Conservation (phyloP, 805 yeast genomes). For the Tetrapisispora namnaoensis region DNA sequence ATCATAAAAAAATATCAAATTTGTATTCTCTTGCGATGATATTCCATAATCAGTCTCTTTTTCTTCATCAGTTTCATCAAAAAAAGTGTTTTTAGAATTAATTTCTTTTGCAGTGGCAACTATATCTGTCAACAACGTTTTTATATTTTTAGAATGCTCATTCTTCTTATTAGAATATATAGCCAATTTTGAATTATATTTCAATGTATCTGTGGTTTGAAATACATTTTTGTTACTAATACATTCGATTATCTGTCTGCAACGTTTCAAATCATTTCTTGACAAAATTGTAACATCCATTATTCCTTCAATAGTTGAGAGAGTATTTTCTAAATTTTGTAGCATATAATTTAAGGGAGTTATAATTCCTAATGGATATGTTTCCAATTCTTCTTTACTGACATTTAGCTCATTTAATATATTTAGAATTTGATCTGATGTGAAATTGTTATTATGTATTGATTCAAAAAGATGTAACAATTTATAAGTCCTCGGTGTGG, state of each 20-base stretch:
- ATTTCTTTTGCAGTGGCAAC: conserved; percentile 37
- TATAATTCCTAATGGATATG: conserved; percentile 64
- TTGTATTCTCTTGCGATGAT: conserved; percentile 21
- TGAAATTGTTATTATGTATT: conserved; percentile 43
- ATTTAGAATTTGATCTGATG: conserved; percentile 46
- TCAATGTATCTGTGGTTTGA: neutral
- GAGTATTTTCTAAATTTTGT: conserved; percentile 41
- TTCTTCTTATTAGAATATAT: neutral
- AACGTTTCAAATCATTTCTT: conserved; percentile 47
- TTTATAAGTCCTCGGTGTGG: conserved; percentile 59
- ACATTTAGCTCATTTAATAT: conserved; percentile 52
- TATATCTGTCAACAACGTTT: conserved; percentile 25
- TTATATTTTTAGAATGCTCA: conserved; percentile 10
- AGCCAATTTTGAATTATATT: neutral
- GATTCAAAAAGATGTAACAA: conserved; percentile 54
- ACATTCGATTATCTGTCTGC: conserved; percentile 10
- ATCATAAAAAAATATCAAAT: conserved; percentile 65
- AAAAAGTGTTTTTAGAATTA: conserved; percentile 21
- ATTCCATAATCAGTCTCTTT: conserved; percentile 16
- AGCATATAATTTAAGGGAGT: conserved; percentile 59
- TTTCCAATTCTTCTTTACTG: conserved; percentile 42
- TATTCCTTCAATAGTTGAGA: conserved; percentile 40
- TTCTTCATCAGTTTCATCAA: conserved; percentile 2
- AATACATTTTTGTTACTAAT: neutral
- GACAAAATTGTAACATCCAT: conserved; percentile 49